Base-by-base conservation (phyloP, 805 yeast species). In the Candida maltosa region DNA sequence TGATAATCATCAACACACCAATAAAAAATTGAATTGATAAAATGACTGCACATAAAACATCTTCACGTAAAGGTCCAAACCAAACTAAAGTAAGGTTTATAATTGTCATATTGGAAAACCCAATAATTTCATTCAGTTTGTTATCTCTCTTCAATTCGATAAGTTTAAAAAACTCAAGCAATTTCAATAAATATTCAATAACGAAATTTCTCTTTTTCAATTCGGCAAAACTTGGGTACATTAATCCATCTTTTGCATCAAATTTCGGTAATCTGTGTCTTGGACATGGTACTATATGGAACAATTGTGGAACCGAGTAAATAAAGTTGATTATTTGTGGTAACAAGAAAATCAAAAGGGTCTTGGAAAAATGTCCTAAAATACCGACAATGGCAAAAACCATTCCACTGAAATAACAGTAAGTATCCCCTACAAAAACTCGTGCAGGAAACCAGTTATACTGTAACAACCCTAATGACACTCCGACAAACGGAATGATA, bases 321-420 rank as follows among this genome's bases (percentile, higher is more conserved):
- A 87, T 46, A 48, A 93, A 93, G 56, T 93, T 93, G 61, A 87
- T 60, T 36, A 93, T 85, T 62, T 93, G 98, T 3, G 97, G 97
- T 27, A 87, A 65, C 55, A 93, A 83, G 52, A 93, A 82, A 22
- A 89, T 60, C 60, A 93, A 66, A 47, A 91, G 66, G 0, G 99
- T 93, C 61, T 93, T 93, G 28, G 96, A 87, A 58, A 89, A 93
- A 65, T 93, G 99, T 1, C 97, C 97, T 39, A 87, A 71, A 23
- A 93, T 93, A 1, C 97, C 97, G 20, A 87, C 96, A 18, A 89
- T 93, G 0, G 97, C 98, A 60, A 93, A 88, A 1, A 93, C 95
- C 98, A 93, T 93, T 3, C 99, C 99, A 17, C 96, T 87, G 59
- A 93, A 89, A 61, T 93, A 93, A 62, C 99, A 93, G 67, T 84